phyloP scores from a whole-genome alignment of 1,284 basidiomycete genomes.

The Tilletia setariae region DNA sequence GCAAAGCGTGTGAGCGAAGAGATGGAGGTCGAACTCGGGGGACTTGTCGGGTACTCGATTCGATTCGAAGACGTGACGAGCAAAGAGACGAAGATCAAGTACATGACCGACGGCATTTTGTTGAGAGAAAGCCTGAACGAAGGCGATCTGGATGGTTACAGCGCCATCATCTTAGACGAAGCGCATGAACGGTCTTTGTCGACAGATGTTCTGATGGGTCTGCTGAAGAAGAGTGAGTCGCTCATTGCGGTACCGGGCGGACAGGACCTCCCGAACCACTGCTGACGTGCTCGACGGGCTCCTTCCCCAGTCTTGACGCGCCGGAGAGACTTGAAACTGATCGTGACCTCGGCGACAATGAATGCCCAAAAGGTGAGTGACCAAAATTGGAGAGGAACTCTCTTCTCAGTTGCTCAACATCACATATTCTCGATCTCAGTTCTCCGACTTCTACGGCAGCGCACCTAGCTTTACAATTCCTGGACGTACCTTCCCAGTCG shows the following conservation, averaged over 20 bases:
- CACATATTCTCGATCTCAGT: conserved; percentile 59
- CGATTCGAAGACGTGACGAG: conserved; percentile 96
- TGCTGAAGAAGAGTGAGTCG: conserved; percentile 78
- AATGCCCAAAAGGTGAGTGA: conserved; percentile 82
- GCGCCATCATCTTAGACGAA: conserved; percentile 92
- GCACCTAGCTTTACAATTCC: conserved; percentile 96
- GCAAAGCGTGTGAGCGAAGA: conserved; percentile 98
- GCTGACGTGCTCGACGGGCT: conserved; percentile 19
- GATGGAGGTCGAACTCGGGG: conserved; percentile 73
- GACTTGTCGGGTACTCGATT: conserved; percentile 89
- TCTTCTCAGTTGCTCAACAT: not conserved
- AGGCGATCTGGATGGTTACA: conserved; percentile 89
- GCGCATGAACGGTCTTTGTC: conserved; percentile 93
- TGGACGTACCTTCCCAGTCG: conserved; percentile 96
- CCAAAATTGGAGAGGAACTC: too few relatives aligned
- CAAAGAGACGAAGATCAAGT: conserved; percentile 84
- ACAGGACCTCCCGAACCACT: not conserved
- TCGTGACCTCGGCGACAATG: conserved; percentile 98
- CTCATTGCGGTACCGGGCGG: too few relatives aligned
- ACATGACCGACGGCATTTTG: conserved; percentile 95
- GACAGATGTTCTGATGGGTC: conserved; percentile 94
- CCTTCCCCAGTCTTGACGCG: conserved; percentile 73
- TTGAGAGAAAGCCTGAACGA: conserved; percentile 93
- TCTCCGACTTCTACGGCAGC: conserved; percentile 84
- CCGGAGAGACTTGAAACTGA: conserved; percentile 85